Percentiles rank a stretch among this genome's conserved stretches.
phyloP scores from a whole-genome alignment of 108 stramenopile species.

The Cyclotella distinguenda region DNA sequence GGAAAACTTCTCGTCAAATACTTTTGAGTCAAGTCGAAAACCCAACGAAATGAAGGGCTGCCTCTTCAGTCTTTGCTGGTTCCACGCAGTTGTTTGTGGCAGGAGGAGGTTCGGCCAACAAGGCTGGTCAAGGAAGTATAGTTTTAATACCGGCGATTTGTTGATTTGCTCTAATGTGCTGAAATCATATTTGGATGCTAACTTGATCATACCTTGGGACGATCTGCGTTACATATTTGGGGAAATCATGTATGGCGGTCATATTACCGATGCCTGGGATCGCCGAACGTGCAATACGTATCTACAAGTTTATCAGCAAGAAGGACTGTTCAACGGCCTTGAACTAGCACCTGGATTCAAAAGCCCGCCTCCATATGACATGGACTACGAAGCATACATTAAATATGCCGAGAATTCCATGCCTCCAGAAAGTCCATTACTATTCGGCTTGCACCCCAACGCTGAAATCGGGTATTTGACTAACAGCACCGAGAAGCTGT shows the following conservation, averaged over 20 bases:
- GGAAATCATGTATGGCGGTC: slow-evolving; percentile 89
- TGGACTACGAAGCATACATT: slow-evolving; percentile 61
- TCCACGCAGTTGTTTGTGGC: slow-evolving; percentile 82
- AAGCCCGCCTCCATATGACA: slow-evolving; percentile 52
- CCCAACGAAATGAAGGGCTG: slow-evolving; percentile 75
- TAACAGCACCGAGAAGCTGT: slow-evolving; percentile 53
- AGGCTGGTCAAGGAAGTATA: slow-evolving; percentile 78
- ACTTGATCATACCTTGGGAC: slow-evolving; percentile 71
- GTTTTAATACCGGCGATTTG: slow-evolving; percentile 77
- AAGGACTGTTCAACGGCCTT: slow-evolving; percentile 28
- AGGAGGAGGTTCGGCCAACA: slow-evolving; percentile 77
- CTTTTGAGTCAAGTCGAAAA: slow-evolving; percentile 58
- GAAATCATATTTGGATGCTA: slow-evolving; percentile 61
- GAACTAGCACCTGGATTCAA: slow-evolving; percentile 76
- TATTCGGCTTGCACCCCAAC: slow-evolving; percentile 81
- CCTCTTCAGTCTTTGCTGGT: slow-evolving; percentile 82
- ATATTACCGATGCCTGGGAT: slow-evolving; percentile 87
- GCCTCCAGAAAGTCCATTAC: slow-evolving; percentile 68
- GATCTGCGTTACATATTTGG: slow-evolving; percentile 86
- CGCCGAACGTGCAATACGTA: slow-evolving; percentile 76
- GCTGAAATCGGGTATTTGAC: slow-evolving; percentile 82
- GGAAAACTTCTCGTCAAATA: slow-evolving; percentile 59
- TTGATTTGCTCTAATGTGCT: slow-evolving; percentile 71
- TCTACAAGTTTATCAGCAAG: slow-evolving; percentile 48
- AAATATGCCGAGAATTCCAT: slow-evolving; percentile 56